Evolutionary conservation across 2,329 filamentous ascomycete genomes (phyloP), one percentile per base, ranked within the genome.

Genomic region (Phialocephala sp.): DNA sequence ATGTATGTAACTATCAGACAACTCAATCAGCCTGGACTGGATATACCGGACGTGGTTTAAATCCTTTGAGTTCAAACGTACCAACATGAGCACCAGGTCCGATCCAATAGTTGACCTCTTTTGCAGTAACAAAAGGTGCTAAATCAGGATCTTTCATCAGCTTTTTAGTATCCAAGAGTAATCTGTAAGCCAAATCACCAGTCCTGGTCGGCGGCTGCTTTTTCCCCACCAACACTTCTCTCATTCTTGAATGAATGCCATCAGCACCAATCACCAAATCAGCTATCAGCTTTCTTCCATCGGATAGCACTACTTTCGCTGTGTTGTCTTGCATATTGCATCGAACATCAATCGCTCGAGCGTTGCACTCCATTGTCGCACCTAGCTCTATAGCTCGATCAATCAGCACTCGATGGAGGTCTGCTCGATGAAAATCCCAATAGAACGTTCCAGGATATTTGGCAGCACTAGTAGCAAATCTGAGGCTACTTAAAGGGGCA

Each of bases 231-330:
- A 54, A 35, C 8, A 35, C 24, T 18, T 54, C 50, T 27, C 50
- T 27, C 50, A 54, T 54, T n/a, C 50, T 54, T 12, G 50, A 54
- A 35, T 54, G 50, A 54, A 54, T 54, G 11, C 50, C 50, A 54
- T 54, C 50, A 27, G 50, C 50, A 54, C 50, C 50, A 35, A 54
- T 35, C 15, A 54, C 50, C 24, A 54, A 54, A 54, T 54, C 50
- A 54, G 50, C 50, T 4, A 1, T 18, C 50, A 54, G 12, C 8
- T 32, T 22, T n/a, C 50, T 54, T 18, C 50, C 27, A 54, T 54
- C 50, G 12, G 50, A 24, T 12, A 54, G 18, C 9, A 54, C 5
- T 12, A 54, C 27, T 11, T 22, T 54, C 24, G 50, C 50, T 18
- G 24, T 35, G 11, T 54, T 18, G 2, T 54, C 50, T 54, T n/a